Base-by-base conservation (phyloP, 441 rosid species). In the Gossypium armourianum region DNA sequence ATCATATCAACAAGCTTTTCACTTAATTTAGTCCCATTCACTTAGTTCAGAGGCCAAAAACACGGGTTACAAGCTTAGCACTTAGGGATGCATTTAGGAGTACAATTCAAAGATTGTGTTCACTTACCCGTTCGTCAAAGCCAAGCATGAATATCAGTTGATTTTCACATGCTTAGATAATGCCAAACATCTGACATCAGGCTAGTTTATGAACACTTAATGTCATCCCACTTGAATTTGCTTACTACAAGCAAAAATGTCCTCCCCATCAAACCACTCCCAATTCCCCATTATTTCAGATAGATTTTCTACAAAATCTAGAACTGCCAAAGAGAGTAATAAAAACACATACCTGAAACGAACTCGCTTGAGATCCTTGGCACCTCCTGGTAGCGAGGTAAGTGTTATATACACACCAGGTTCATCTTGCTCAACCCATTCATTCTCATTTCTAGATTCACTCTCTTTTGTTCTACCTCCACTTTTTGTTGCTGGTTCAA, bases 341-440 rank as follows among this genome's bases (percentile, higher is more conserved):
- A 49, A 7, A 5, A 2, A 20, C 45, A 68, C 72, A 53, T 77
- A 93, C 98, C 97, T 93, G 86, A 93, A 93, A 69, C 96, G 93
- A 70, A 93, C 98, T 59, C 96, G 88, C 81, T 90, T 90, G 58
- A 91, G 93, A 87, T 93, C 97, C 81, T 90, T 90, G 72, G 72
- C 85, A 69, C 93, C 96, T 24, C 92, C 96, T 0, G 96, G 86
- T 52, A 88, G 81, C 52, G 92, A 87, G 68, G 90, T 87, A 59
- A 93, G 89, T 67, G 97, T 90, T 28, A 93, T 90, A 76, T 91
- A 91, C 40, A 93, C 97, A 70, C 97, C 96, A 32, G 92, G 93
- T 78, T 91, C 97, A 77, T 91, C 96, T 85, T 93, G 96, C 77
- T 93, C 97, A 61, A 93, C 97, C 96, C 97, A 87, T 77, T 93